Conservation (phyloP, 306 rosid species). For the Potentilla sterilis region DNA sequence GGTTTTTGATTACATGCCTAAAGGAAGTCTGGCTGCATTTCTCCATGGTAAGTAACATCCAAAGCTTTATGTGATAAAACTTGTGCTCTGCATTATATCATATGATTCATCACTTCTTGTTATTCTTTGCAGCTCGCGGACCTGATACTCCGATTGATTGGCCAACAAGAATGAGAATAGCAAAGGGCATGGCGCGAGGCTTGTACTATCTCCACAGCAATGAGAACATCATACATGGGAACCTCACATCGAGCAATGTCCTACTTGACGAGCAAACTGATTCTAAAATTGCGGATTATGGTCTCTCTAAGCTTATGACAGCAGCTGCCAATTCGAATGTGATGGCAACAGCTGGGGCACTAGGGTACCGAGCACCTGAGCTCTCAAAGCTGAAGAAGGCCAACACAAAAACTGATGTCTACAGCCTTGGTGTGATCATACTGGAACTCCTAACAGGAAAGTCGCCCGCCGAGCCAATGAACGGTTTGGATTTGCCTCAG, state of each 20-base stretch:
- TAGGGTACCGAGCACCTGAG: conserved; percentile 91
- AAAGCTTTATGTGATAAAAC: neutral
- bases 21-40: conserved; percentile 72
- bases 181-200: conserved; percentile 66
- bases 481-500: conserved; percentile 88
- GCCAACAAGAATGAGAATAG: conserved; percentile 86
- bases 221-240: conserved; percentile 76
- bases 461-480: conserved; percentile 80
- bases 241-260: conserved; percentile 76
- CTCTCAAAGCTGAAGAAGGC: conserved; percentile 82
- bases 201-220: conserved; percentile 65
- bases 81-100: neutral
- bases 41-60: conserved; percentile 58
- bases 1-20: conserved; percentile 78
- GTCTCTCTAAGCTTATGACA: conserved; percentile 79
- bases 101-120: neutral
- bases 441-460: conserved; percentile 92
- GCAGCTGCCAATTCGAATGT: conserved; percentile 78
- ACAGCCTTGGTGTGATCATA: conserved; percentile 92
- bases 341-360: conserved; percentile 80
- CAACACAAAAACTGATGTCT: conserved; percentile 74
- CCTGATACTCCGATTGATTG: conserved; percentile 67
- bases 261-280: conserved; percentile 58
- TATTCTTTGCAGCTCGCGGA: conserved; percentile 54
- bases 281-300: conserved; percentile 73